Percentiles rank a stretch among this genome's conserved stretches.
Evolutionary conservation across 108 stramenopile species (phyloP).

Genomic region (Schizochytrium sp.): DNA sequence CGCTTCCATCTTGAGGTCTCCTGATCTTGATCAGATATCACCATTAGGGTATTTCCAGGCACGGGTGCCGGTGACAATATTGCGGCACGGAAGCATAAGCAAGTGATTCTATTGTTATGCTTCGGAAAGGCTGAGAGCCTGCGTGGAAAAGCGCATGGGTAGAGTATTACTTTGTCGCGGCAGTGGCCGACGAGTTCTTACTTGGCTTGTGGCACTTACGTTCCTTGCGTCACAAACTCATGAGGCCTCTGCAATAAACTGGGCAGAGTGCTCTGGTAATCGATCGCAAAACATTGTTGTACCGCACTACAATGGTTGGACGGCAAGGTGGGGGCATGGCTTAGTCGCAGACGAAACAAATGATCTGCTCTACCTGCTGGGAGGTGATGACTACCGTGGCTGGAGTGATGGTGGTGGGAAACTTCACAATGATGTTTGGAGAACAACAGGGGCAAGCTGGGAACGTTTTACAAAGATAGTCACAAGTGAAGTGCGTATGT

Average conservation of each 20-base stretch:
- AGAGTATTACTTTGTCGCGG: too few species aligned
- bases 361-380: conserved; percentile 1
- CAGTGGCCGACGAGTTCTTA: too few species aligned
- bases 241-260: neutral
- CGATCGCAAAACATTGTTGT: conserved; percentile 16
- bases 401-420: conserved; percentile 20
- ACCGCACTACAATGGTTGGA: conserved; percentile 47
- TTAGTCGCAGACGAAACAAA: neutral
- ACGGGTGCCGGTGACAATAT: too few species aligned
- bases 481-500: neutral
- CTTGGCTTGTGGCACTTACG: neutral
- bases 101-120: too few species aligned
- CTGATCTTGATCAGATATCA: too few species aligned
- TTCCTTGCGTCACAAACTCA: neutral
- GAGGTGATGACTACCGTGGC: conserved; percentile 48
- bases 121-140: too few species aligned
- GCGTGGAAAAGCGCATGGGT: too few species aligned
- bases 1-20: too few species aligned
- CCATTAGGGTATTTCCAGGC: too few species aligned
- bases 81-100: too few species aligned
- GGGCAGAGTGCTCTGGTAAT: conserved; percentile 49
- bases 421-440: conserved; percentile 52
- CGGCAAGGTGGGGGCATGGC: conserved; percentile 47
- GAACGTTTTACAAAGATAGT: neutral
- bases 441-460: conserved; percentile 45